These are phyloP conservation scores for Inonotus obliquus DNA, from an alignment of 1,284 basidiomycete genomes.

Conservation along the genomic window DNA sequence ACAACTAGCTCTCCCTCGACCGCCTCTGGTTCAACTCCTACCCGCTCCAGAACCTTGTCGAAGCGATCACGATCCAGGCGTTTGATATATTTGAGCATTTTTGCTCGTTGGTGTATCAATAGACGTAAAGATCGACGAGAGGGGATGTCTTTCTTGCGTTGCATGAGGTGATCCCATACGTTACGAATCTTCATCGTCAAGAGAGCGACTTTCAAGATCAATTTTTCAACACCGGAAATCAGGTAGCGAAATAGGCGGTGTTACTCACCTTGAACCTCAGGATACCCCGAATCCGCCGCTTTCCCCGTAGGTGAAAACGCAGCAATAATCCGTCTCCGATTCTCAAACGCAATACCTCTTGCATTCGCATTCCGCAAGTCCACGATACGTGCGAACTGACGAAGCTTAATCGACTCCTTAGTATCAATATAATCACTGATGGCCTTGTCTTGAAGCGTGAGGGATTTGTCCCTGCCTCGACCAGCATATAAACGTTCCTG, in stretches of 20 bases:
- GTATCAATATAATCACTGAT: conserved; percentile 22
- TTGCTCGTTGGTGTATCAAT: conserved; percentile 81
- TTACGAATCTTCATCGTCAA: conserved; percentile 85
- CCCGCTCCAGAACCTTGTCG: conserved; percentile 62
- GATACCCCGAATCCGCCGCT: conserved; percentile 74
- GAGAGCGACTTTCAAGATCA: conserved; percentile 62
- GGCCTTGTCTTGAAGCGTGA: conserved; percentile 9
- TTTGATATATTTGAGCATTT: conserved; percentile 80
- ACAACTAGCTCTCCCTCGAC: conserved; percentile 88
- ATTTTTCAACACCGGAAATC: conserved; percentile 6
- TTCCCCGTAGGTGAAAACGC: conserved; percentile 70
- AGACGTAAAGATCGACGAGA: conserved; percentile 72
- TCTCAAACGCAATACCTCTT: conserved; percentile 80
- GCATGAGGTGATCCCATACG: conserved; percentile 68
- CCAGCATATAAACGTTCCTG: neutral
- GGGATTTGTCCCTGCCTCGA: neutral
- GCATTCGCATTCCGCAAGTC: conserved; percentile 88
- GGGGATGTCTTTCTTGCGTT: conserved; percentile 71
- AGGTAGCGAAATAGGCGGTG: conserved; percentile 4
- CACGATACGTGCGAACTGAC: conserved; percentile 63
- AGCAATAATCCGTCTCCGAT: conserved; percentile 73
- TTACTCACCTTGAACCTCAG: conserved; percentile 82
- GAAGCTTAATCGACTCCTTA: conserved; percentile 55
- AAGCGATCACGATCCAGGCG: conserved; percentile 66
- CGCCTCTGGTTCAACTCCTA: conserved; percentile 74